Conservation (phyloP, 2,329 filamentous ascomycete species). For the Botrytis elliptica region DNA sequence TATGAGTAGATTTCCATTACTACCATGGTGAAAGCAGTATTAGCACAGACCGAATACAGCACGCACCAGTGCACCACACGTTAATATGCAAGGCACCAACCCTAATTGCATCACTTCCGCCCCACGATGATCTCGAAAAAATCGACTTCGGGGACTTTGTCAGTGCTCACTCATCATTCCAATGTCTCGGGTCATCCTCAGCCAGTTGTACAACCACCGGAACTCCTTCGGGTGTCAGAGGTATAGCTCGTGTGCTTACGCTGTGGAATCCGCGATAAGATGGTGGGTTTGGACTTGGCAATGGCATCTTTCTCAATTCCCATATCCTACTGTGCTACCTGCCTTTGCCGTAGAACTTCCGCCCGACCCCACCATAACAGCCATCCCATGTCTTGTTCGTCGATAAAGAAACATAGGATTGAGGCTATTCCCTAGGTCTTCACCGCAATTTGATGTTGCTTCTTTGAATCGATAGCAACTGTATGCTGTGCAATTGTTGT, state of each 20-base stretch:
- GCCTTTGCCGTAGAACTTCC: not conserved
- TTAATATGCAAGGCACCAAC: slow-evolving; percentile 4
- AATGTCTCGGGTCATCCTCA: slow-evolving; percentile 1
- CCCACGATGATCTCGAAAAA: not conserved
- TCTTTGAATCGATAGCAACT: not conserved
- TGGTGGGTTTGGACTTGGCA: not conserved
- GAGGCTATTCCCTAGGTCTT: not conserved
- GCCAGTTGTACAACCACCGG: not conserved
- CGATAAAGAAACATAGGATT: not conserved
- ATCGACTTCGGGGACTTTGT: not conserved
- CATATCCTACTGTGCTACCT: not conserved
- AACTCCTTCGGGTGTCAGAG: not conserved
- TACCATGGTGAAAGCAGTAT: not conserved
- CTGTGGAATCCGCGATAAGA: not conserved
- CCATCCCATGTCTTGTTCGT: not conserved
- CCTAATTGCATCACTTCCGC: not conserved
- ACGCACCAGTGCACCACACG: not conserved
- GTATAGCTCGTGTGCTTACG: not conserved
- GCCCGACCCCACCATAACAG: not conserved
- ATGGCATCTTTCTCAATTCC: not conserved
- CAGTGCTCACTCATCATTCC: not conserved
- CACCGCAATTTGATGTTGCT: not conserved
- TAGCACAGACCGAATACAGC: not conserved
- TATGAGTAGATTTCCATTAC: not conserved
- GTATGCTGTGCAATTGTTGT: no score